Conservation (phyloP, 805 yeast genomes). For the Yamadazyma olivae region DNA sequence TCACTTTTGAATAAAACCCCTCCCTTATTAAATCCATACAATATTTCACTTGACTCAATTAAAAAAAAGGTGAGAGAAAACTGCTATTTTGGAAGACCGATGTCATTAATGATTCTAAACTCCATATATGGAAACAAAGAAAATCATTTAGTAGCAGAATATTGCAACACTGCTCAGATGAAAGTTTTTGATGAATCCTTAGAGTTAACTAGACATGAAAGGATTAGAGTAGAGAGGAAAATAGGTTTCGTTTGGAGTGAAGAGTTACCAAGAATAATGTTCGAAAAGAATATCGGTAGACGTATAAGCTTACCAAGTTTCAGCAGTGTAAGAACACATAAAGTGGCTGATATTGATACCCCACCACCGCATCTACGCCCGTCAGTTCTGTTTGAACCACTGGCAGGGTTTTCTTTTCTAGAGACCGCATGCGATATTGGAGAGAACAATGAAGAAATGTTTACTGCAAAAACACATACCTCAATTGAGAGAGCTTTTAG, state of each 20-base stretch:
- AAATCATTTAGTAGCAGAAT: constrained; percentile 1
- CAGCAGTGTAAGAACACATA: background rate
- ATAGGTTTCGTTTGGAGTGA: constrained; percentile 10
- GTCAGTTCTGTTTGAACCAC: constrained; percentile 2
- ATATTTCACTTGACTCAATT: constrained; percentile 10
- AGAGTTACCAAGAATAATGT: constrained; percentile 7
- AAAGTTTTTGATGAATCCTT: constrained; percentile 2
- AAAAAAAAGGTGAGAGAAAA: background rate
- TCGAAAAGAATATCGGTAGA: constrained; percentile 3
- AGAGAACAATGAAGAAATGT: constrained; percentile 3
- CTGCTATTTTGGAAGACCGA: constrained; percentile 10
- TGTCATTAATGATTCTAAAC: constrained; percentile 6
- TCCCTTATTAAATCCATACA: constrained; percentile 14
- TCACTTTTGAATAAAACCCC: constrained; percentile 15
- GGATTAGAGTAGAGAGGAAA: constrained; percentile 10
- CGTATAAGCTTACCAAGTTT: constrained; percentile 5
- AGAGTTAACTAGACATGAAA: constrained; percentile 5
- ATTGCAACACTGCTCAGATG: constrained; percentile 2
- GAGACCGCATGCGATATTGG: background rate
- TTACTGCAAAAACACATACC: constrained; percentile 4
- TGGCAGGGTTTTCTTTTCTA: constrained; percentile 4
- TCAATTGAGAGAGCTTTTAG: background rate
- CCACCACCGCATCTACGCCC: too few species aligned
- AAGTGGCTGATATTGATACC: background rate
- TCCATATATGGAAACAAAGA: background rate